A percentile compares a stretch with the other conserved stretches of the same genome.
These are phyloP conservation scores for Fusarium sp. DNA, from an alignment of 2,329 filamentous ascomycete species.

Conservation along the genomic window DNA sequence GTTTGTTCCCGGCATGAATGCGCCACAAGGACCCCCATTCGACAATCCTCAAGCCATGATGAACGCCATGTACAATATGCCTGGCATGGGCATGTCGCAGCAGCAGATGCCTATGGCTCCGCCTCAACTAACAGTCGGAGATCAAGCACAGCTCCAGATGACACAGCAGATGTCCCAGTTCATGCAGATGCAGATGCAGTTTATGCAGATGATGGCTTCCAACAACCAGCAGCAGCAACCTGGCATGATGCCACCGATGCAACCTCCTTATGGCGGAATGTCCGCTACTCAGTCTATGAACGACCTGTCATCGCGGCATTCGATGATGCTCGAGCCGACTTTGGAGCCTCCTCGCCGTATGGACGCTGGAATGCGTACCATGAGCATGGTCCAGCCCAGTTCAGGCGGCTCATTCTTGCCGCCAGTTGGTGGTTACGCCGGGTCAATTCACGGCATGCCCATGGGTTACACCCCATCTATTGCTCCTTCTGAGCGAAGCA, in stretches of 20 bases:
- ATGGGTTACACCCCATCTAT: constrained; percentile 87
- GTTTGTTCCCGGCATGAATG: constrained; percentile 51
- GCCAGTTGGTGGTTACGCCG: constrained; percentile 50
- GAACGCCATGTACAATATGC: constrained; percentile 52
- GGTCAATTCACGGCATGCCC: constrained; percentile 52
- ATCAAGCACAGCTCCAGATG: constrained; percentile 83
- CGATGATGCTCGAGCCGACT: constrained; percentile 60
- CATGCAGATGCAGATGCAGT: constrained; percentile 95
- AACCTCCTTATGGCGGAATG: constrained; percentile 45
- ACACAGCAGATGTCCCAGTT: constrained; percentile 86
- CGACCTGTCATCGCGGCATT: constrained; percentile 58
- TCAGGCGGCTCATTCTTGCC: constrained; percentile 66
- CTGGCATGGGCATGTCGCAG: constrained; percentile 46
- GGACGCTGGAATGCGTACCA: constrained; percentile 70
- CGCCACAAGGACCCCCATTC: constrained; percentile 54
- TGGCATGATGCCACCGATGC: constrained; percentile 44
- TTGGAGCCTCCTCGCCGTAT: constrained; percentile 56
- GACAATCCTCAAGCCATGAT: constrained; percentile 60
- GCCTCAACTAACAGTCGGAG: constrained; percentile 66
- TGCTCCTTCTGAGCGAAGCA: constrained; percentile 94
- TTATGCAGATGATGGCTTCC: constrained; percentile 83
- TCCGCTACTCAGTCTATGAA: constrained; percentile 56
- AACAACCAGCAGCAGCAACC: constrained; percentile 48
- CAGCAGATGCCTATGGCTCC: constrained; percentile 53
- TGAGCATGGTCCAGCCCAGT: constrained; percentile 85